Percentiles rank a stretch among this genome's conserved stretches.
These are phyloP conservation scores for Basipetospora sp. DNA, from an alignment of 2,329 filamentous ascomycete species.

Conservation along the genomic window DNA sequence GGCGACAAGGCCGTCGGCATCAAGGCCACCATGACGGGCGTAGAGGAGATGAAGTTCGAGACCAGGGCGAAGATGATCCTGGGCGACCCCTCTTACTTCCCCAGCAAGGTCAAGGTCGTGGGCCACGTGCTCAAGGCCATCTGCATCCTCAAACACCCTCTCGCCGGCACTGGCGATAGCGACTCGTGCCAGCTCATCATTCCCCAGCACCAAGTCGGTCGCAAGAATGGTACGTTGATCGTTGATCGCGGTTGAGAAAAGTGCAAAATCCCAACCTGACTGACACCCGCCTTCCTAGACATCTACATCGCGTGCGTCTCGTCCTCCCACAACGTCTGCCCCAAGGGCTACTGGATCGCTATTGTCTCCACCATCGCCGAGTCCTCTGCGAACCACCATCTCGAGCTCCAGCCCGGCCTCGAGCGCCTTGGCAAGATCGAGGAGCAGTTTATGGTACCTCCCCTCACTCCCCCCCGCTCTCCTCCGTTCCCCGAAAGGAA, in stretches of 20 bases:
- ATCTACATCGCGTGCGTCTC: conserved; percentile 96
- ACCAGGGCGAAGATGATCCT: conserved; percentile 95
- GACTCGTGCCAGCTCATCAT: conserved; percentile 95
- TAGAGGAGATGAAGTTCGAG: conserved; percentile 84
- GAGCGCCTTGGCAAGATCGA: conserved; percentile 86
- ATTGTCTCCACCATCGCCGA: conserved; percentile 97
- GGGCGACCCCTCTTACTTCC: conserved; percentile 93
- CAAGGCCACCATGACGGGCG: conserved; percentile 89
- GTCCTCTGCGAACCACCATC: conserved; percentile 78
- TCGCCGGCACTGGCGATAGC: conserved; percentile 73
- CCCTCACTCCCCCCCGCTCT: too few species aligned
- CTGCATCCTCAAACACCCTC: conserved; percentile 90
- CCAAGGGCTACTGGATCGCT: conserved; percentile 96
- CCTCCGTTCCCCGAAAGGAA: neutral
- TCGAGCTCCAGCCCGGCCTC: conserved; percentile 83
- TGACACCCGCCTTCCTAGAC: too few species aligned
- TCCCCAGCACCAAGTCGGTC: conserved; percentile 89
- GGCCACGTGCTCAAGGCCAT: conserved; percentile 92
- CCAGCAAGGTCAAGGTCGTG: conserved; percentile 69
- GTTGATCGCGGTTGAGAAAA: too few species aligned
- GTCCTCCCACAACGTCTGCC: conserved; percentile 92
- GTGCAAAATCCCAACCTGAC: too few species aligned
- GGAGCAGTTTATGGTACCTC: conserved; percentile 79
- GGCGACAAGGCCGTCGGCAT: conserved; percentile 79
- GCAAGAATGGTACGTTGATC: conserved; percentile 69